Evolutionary conservation across 208 protist species (phyloP), one percentile per base, ranked within the genome.

Genomic region (Phytomonas sp.): DNA sequence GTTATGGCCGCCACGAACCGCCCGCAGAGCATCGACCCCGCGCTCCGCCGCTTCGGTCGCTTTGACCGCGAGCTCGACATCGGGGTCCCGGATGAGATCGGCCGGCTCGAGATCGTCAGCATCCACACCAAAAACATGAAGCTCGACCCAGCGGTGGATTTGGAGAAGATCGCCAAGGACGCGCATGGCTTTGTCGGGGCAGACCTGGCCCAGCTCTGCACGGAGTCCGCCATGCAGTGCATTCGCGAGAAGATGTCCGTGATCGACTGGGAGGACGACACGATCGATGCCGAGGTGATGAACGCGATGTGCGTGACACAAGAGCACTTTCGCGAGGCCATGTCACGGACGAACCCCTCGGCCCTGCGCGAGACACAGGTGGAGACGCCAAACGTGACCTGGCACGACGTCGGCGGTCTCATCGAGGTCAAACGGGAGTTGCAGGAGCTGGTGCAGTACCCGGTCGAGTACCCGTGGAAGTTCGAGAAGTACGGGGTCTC

Each of bases 121-220:
- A 99, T 99, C 77, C 99, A 99, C 89, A 99, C 99, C 11, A 99
- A 99, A 81, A 99, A 99, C 88, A 99, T 99, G 99, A 99, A 99
- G 87, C 86, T 99, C 19, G 84, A 90, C 66, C 90, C 97, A n/a
- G 91, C 98, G 69, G 98, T 99, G 11, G 98, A 99, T 79, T 84
- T 99, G 0, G 98, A 99, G 78, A 87, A 91, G 77, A 87, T 99
- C 72, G 89, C 94, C n/a, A 96, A 97, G 76, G 93, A 98, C 63
- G 98, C 98, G 66, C 98, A 99, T 81, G 98, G 99, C 76, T 99
- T 97, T 71, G 99, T 99, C 26, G 99, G 99, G 67, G 97, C 99
- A 16, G 99, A 99, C 91, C 68, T 99, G 67, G 99, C 99, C 31
- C 91, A 97, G 68, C 94, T 99, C 23, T 99, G 97, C 82, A 99